Conservation (phyloP, 1,284 basidiomycete species). For the Inonotus obliquus region DNA sequence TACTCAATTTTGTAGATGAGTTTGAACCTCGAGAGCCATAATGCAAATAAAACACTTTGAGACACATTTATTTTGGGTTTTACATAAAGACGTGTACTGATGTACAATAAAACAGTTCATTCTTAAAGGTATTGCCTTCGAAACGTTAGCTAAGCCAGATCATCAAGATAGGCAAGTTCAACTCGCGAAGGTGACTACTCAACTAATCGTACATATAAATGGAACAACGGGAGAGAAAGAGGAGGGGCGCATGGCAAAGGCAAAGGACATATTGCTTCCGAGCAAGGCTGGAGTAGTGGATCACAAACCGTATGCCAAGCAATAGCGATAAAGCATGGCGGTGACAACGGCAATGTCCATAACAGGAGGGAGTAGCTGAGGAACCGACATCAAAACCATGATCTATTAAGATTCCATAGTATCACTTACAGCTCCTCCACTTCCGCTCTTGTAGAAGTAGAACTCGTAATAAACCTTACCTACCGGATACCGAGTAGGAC, state of each 20-base stretch:
- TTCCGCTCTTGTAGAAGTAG: slow-evolving; percentile 67
- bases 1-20: neutral
- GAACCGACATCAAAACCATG: slow-evolving; percentile 11
- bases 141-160: too few species aligned
- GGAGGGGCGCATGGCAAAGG: neutral
- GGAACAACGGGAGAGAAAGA: neutral
- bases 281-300: neutral
- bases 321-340: slow-evolving; percentile 78
- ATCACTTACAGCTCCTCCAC: slow-evolving; percentile 64
- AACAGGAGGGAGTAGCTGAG: slow-evolving; percentile 76
- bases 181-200: neutral
- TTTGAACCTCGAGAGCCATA: neutral
- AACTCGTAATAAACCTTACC: slow-evolving; percentile 81
- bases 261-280: neutral
- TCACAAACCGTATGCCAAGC: slow-evolving; percentile 62
- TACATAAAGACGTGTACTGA: neutral
- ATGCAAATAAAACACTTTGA: neutral
- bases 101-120: neutral
- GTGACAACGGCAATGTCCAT: slow-evolving; percentile 83
- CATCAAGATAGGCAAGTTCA: neutral
- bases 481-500: slow-evolving; percentile 71
- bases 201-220: neutral
- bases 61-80: neutral
- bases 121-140: too few species aligned
- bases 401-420: neutral